A percentile compares a stretch with the other conserved stretches of the same genome.
Evolutionary conservation across 495 filamentous ascomycete species (phyloP).

Genomic region (Aspergillus panamensis): DNA sequence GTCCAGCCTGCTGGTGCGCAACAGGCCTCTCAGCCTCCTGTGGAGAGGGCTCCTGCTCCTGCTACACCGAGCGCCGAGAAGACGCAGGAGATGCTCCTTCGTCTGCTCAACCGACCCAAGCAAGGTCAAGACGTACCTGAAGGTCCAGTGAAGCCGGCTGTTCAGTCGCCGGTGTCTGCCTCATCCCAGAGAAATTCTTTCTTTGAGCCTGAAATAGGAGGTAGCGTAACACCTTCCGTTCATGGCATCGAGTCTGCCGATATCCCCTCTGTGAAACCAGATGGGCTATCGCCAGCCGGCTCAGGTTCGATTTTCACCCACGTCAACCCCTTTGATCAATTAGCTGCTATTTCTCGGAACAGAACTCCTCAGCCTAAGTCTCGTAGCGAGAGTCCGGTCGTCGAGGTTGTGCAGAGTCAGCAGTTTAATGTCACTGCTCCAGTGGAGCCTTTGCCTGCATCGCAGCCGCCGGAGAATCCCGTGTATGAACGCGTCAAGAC

Average conservation of each 20-base stretch:
- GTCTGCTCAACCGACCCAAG: constrained; percentile 59
- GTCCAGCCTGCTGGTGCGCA: constrained; percentile 17
- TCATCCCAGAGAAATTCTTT: constrained; percentile 20
- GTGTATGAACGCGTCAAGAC: constrained; percentile 30
- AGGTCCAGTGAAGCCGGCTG: constrained; percentile 9
- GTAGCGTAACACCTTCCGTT: constrained; percentile 23
- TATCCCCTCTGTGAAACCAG: constrained; percentile 27
- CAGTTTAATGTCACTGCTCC: constrained; percentile 25
- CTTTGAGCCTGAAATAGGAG: constrained; percentile 5
- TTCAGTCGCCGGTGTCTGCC: constrained; percentile 14
- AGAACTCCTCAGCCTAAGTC: constrained; percentile 43
- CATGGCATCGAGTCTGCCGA: constrained; percentile 23
- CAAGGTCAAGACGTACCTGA: constrained; percentile 29
- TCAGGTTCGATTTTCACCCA: constrained; percentile 65
- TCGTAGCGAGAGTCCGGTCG: constrained; percentile 34
- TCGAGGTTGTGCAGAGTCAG: constrained; percentile 30
- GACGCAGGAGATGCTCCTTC: constrained; percentile 63
- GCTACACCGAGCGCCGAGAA: constrained; percentile 40
- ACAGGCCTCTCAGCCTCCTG: constrained; percentile 30
- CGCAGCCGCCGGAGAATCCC: constrained; percentile 11
- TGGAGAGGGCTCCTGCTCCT: constrained; percentile 18
- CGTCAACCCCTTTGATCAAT: constrained; percentile 75
- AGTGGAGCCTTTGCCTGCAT: constrained; percentile 15
- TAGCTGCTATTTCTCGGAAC: constrained; percentile 64
- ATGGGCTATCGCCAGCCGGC: constrained; percentile 21